A percentile compares a stretch with the other conserved stretches of the same genome.
Evolutionary conservation across 306 rosid species (phyloP).

Genomic region (Medicago lupulina): DNA sequence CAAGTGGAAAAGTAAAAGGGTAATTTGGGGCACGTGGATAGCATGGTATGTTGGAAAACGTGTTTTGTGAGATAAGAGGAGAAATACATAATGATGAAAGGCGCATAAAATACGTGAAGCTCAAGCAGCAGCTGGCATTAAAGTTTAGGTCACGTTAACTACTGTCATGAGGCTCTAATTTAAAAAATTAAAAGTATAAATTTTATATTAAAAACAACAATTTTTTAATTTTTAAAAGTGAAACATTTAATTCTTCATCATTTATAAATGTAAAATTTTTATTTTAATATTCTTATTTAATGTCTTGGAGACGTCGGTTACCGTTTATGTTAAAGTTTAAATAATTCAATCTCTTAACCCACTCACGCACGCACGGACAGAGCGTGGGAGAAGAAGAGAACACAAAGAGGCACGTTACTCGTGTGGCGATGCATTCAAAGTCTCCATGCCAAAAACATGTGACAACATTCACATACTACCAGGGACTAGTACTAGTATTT

Average conservation of each 20-base stretch:
- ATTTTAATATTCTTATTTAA: no score
- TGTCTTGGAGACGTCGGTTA: no score
- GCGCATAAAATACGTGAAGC: not conserved
- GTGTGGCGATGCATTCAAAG: conserved; percentile 1
- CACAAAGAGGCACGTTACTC: not conserved
- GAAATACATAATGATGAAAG: not conserved
- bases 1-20: not conserved
- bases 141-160: no score
- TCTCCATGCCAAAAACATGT: conserved; percentile 1
- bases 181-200: no score
- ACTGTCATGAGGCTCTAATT: no score
- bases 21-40: not conserved
- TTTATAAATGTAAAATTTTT: no score
- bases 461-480: not conserved
- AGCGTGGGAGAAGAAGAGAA: not conserved
- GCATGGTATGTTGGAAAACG: not conserved
- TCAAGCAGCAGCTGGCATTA: not conserved
- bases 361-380: not conserved
- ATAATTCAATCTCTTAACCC: no score
- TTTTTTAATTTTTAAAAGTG: no score
- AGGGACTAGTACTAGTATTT: no score
- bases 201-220: no score
- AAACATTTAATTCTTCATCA: no score
- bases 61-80: not conserved
- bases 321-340: no score